Conservation (phyloP, 352 stramenopile species). For the Pythium periplocum region DNA sequence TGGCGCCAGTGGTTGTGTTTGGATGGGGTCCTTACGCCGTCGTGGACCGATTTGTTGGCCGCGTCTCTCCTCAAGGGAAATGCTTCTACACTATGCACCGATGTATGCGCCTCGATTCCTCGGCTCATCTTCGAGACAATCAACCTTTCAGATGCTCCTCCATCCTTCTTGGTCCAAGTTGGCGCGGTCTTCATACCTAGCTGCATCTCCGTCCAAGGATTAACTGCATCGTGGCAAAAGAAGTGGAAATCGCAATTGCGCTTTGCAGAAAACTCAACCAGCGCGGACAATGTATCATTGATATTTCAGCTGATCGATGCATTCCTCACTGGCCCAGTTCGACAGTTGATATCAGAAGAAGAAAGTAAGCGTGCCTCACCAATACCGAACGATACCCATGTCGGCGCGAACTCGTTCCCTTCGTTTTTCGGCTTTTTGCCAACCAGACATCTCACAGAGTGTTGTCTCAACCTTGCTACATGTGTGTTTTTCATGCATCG, state of each 20-base stretch:
- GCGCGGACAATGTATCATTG: slow-evolving; percentile 8
- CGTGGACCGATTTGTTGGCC: not conserved
- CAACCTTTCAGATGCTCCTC: slow-evolving; percentile 4
- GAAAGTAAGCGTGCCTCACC: not conserved
- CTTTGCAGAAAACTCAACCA: slow-evolving; percentile 16
- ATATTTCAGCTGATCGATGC: slow-evolving; percentile 9
- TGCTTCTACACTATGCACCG: too few species aligned
- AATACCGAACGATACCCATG: not conserved
- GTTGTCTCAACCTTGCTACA: slow-evolving; percentile 26
- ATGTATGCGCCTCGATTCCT: not conserved
- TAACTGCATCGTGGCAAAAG: slow-evolving; percentile 7
- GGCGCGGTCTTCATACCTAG: slow-evolving; percentile 7
- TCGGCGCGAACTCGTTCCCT: not conserved
- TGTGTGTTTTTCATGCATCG: slow-evolving; percentile 34
- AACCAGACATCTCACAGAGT: slow-evolving; percentile 37
- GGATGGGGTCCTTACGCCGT: not conserved
- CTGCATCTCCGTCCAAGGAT: slow-evolving; percentile 1
- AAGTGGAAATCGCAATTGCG: slow-evolving; percentile 9
- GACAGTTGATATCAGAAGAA: slow-evolving; percentile 11
- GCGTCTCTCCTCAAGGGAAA: too few species aligned
- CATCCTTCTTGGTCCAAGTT: slow-evolving; percentile 4
- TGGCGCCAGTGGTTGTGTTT: not conserved
- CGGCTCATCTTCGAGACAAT: slow-evolving; percentile 13
- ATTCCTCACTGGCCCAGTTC: slow-evolving; percentile 5
- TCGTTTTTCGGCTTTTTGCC: slow-evolving; percentile 29